Evolutionary conservation across 331 rosid genomes (phyloP), one percentile per base, ranked within the genome.

Genomic region (Spiraea crenata): DNA sequence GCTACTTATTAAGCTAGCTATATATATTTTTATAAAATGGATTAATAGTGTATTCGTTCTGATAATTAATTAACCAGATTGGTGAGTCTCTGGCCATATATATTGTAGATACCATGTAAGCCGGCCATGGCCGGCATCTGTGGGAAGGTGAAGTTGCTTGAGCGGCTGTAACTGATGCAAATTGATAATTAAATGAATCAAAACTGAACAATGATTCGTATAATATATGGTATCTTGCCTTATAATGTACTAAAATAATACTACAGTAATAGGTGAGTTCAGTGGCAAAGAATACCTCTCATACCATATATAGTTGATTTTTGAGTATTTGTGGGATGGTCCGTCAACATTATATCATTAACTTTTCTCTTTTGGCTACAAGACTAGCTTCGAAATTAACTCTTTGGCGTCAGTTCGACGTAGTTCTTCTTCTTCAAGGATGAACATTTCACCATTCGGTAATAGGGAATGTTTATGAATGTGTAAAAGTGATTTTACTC

Each of bases 71-170:
- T 64, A 40, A 11, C 44, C 0, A 64, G 1, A 74, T 48, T 47
- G 39, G n/a, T 60, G 51, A 40, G 47, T 39, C 38, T 78, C 17
- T 17, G 58, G 69, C 44, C 65, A 48, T 73, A 57, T 44, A 41
- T 69, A 8, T 66, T 38, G 20, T 45, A 39, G 4, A 56, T 63
- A 49, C 45, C 54, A 50, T 37, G 73, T 15, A 56, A 37, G 95
- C 92, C 95, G 93, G 72, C 89, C 79, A 60, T 63, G 85, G 95
- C 98, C 96, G 92, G 98, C 98, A 63, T 3, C 31, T 67, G 3
- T 74, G 20, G 59, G 31, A 41, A 42, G 49, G 46, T 74, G 69
- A 15, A 41, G 64, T 48, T 69, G 76, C 64, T 71, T 51, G 46
- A 54, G 57, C 76, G 79, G 76, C 17, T 76, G 34, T 51, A 69